These are phyloP conservation scores for Penicillium nucicola DNA, from an alignment of 495 filamentous ascomycete species.

Conservation along the genomic window DNA sequence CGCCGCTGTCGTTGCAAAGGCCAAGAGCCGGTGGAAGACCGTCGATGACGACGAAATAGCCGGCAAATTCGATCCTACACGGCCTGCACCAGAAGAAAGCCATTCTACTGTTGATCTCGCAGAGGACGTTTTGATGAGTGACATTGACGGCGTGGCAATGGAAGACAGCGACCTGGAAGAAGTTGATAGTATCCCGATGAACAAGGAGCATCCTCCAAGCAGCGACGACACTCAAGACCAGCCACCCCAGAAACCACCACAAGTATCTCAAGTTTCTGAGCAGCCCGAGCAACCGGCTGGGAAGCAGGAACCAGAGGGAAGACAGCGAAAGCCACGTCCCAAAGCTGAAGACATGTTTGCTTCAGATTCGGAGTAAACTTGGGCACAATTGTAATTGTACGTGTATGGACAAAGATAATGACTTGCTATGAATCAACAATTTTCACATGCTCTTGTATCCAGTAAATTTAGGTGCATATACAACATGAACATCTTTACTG, in stretches of 20 bases:
- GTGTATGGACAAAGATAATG: background rate
- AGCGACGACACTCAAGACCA: conserved; percentile 8
- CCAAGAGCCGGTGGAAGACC: conserved; percentile 68
- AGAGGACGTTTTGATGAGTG: conserved; percentile 41
- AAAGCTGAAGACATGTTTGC: conserved; percentile 96
- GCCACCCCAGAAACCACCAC: conserved; percentile 11
- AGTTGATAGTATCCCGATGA: conserved; percentile 32
- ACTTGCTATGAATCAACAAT: too few species aligned
- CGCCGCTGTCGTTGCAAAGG: conserved; percentile 34
- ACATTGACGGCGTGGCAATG: conserved; percentile 53
- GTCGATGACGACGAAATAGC: conserved; percentile 56
- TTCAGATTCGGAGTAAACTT: conserved; percentile 46
- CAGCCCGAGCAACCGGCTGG: conserved; percentile 11
- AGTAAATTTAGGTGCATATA: too few species aligned
- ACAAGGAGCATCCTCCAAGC: conserved; percentile 17
- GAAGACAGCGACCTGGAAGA: conserved; percentile 52
- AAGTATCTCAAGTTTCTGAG: conserved; percentile 11
- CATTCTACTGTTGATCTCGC: conserved; percentile 19
- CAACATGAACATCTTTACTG: too few species aligned
- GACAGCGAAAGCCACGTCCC: conserved; percentile 58
- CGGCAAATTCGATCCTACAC: conserved; percentile 31
- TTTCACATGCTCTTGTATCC: too few species aligned
- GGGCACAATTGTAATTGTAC: conserved; percentile 17
- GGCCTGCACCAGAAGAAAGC: conserved; percentile 19
- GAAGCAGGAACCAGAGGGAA: conserved; percentile 15